Base-by-base conservation (phyloP, 2,329 filamentous ascomycete genomes). In the Plenodomus biglobosus region DNA sequence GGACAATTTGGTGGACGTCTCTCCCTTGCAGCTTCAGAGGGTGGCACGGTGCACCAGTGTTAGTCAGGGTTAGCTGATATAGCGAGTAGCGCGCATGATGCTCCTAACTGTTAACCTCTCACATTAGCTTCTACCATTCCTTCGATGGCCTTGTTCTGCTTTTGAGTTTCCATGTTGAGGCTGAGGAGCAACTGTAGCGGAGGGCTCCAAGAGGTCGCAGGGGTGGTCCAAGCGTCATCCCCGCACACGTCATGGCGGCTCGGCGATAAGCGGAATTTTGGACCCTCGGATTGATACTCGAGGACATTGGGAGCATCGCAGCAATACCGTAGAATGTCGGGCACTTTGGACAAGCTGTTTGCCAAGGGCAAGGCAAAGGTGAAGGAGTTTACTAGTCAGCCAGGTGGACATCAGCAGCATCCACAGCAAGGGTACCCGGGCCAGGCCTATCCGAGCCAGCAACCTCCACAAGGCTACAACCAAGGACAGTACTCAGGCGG, bases 331-430 rank as follows among this genome's bases (percentile, higher is more conserved):
- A n/a, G 34, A 3, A 69, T 70, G 66, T 63, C 65, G 22, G 43
- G 46, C 30, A 53, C 59, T 4, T 54, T 71, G 22, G 67, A 71
- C 50, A 70, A 70, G 43, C 53, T 69, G 4, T 52, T 71, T 36
- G 68, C 68, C 27, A 70, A 70, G 38, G 69, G 69, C 37, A 71
- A 71, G 48, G 66, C 66, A 3, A 71, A 71, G 42, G 59, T 68
- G n/a, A 66, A 68, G 41, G 65, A 69, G 48, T 65, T 64, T 44
- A 53, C 63, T 8, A 53, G 53, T 45, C 56, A 53, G 42, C 55
- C 53, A 7, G 50, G 58, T 2, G 56, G 61, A 11, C 61, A 65
- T n/a, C 59, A 50, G 1, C 53, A 59, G 34, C 53, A 50, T 27
- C 43, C 27, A 36, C 42, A 46, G 16, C 22, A 60, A 44, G 59